Evolutionary conservation across 2,329 filamentous ascomycete species (phyloP), one percentile per base, ranked within the genome.

Genomic region (Phoma sp.): DNA sequence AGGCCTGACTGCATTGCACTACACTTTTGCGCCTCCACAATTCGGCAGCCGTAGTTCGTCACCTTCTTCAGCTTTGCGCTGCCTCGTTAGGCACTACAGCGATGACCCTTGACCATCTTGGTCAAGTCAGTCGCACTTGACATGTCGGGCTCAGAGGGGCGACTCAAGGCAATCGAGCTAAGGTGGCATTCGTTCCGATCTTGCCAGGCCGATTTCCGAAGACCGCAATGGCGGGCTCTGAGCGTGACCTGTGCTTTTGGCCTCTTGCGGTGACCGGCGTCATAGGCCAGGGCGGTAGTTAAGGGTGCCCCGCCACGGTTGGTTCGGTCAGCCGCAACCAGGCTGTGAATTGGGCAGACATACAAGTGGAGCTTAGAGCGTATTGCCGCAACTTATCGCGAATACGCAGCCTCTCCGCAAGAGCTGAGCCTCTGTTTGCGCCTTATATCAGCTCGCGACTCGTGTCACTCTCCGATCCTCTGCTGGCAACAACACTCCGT

Each of bases 331-430:
- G 66, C 66, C 65, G 64, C 65, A 64, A 39, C 47, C 49, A 53
- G 62, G 64, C 61, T 63, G 64, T 63, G 57, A 64, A 63, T 65
- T 68, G 64, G 65, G 62, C 62, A 29, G 14, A 28, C 34, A 45
- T 61, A 57, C 53, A 52, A 49, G 51, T 49, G 51, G 51, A 54
- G 51, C 51, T 39, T 15, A 18, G 21, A 40, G 43, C 28, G 21
- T 49, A 49, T 29, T 45, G 34, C 33, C 15, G 45, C 29, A 23
- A n/a, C 33, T 25, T 34, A 30, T 45, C 23, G 40, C 45, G 34
- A 45, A 45, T 45, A 49, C 51, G 39, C 39, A 45, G 45, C 28
- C 45, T 49, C 42, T 50, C 34, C 29, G 28, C 43, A 34, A 17
- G 33, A 40, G 47, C 47, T 57, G 33, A 50, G 53, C 42, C 53